phyloP scores from a whole-genome alignment of 1,284 basidiomycete species.

The Marasmius tenuissimus region DNA sequence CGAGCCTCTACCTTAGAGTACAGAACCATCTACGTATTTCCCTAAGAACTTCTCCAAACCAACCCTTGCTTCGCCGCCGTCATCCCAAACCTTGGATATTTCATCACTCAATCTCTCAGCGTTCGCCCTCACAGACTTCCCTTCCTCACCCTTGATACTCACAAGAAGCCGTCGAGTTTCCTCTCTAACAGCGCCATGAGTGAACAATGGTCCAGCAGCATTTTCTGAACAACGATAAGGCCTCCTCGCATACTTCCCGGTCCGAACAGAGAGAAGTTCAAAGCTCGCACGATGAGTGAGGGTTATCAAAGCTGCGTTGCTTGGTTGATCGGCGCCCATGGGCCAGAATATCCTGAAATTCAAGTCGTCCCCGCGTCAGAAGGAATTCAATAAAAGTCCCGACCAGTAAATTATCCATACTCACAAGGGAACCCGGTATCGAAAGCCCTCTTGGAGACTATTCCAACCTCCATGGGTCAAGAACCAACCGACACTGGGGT shows the following conservation, averaged over 20 bases:
- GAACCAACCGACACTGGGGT: constrained; percentile 24
- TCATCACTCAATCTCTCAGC: background rate
- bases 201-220: background rate
- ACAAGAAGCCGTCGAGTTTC: background rate
- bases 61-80: background rate
- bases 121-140: background rate
- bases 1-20: too few relatives aligned
- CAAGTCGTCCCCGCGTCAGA: background rate
- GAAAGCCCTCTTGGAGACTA: constrained; percentile 13
- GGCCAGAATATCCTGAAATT: background rate
- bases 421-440: constrained; percentile 6
- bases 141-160: background rate
- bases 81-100: background rate
- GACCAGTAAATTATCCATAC: background rate
- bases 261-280: background rate
- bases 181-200: background rate
- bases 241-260: background rate
- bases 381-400: background rate
- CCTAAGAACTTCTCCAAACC: background rate
- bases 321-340: background rate
- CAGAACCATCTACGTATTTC: background rate
- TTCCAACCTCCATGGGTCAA: constrained; percentile 22
- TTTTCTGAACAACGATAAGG: background rate
- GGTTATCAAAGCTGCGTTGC: background rate
- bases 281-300: background rate